Evolutionary conservation across 805 yeast genomes (phyloP), one percentile per base, ranked within the genome.

Genomic region (Hanseniaspora clermontiae): DNA sequence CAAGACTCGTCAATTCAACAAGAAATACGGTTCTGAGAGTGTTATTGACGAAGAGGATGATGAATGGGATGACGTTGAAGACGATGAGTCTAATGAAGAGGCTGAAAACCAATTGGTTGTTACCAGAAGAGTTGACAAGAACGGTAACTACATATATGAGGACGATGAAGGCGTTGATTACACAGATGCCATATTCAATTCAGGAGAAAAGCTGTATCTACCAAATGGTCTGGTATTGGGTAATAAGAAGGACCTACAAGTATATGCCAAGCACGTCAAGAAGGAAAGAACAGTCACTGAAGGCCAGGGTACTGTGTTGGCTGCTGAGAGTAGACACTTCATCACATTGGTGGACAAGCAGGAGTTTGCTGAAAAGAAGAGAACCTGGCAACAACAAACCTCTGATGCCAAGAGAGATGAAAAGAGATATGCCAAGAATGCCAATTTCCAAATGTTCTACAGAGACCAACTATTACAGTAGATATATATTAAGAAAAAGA

Each of bases 401-500:
- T 73, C 75, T 70, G 74, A 77, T 69, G 73, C 74, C 70, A 76
- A 73, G 64, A 72, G 70, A 63, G 70, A 70, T 60, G 77, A 71
- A 53, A 74, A 75, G 66, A 74, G 84, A 63, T 85, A 88, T 43
- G 82, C 84, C 59, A 87, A 87, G 69, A 81, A 80, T 67, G 76
- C 87, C 70, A 91, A 91, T 70, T 77, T 83, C 76, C 97, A 93
- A 77, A 84, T 87, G 49, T 89, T 91, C 65, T 88, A 76, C 77
- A 79, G 95, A 66, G 96, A 88, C 67, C 86, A 82, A 68, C 69
- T 88, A 60, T 72, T 88, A 60, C 78, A 75, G 64, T 74, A 59
- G 61, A 12, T 47, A 12, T 43, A 43, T 31, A 29, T 43, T 8
- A 24, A 24, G 27, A 24, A 24, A 24, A 24, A 24, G 5, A 24